These are phyloP conservation scores for Citrus hindsii DNA, from an alignment of 345 rosid genomes.

Conservation along the genomic window DNA sequence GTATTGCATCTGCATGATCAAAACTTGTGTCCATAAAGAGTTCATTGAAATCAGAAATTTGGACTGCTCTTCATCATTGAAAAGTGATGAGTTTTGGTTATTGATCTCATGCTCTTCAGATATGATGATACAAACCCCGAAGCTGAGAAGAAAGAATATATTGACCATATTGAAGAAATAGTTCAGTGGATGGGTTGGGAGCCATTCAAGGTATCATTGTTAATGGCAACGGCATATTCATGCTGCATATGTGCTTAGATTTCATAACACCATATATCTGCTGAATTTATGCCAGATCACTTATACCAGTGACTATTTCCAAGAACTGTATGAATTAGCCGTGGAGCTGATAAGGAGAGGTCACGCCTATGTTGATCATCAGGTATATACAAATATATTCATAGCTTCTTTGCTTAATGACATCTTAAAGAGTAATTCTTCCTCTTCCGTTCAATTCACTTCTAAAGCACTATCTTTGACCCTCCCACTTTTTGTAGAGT, in stretches of 20 bases:
- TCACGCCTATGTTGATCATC: constrained; percentile 97
- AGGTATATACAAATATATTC: constrained; percentile 36
- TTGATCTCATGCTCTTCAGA: constrained; percentile 31
- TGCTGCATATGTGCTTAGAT: background rate
- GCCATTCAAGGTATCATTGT: constrained; percentile 70
- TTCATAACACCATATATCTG: constrained; percentile 14
- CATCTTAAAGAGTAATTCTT: background rate
- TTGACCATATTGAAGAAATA: constrained; percentile 92
- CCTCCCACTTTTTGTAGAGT: background rate
- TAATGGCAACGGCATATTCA: background rate
- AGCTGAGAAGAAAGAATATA: constrained; percentile 97
- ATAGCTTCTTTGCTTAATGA: background rate
- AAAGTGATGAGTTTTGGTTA: constrained; percentile 14
- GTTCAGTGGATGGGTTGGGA: constrained; percentile 99
- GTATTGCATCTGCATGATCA: background rate
- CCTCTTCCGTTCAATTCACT: background rate
- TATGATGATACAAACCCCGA: constrained; percentile 97
- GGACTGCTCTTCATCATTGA: background rate
- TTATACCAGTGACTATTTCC: constrained; percentile 97
- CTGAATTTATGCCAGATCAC: constrained; percentile 62
- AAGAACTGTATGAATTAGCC: constrained; percentile 87
- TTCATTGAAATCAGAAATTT: constrained; percentile 5
- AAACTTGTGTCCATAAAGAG: background rate
- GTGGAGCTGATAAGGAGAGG: constrained; percentile 88
- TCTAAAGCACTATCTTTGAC: background rate